These are phyloP conservation scores for Chlamydomonas asymmetrica DNA, from an alignment of 139 green algal species.

Conservation along the genomic window DNA sequence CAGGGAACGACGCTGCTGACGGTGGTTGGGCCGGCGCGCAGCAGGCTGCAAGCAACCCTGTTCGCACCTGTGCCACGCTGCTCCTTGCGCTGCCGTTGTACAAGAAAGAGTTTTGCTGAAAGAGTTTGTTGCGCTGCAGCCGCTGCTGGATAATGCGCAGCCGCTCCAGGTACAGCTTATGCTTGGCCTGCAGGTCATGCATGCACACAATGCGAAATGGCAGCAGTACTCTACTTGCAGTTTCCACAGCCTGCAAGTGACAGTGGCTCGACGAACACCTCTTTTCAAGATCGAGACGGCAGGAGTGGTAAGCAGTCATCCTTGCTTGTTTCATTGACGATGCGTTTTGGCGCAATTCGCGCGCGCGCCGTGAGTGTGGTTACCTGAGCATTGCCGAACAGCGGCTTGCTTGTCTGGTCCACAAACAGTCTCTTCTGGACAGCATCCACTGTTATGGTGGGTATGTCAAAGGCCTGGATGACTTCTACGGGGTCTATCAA, in stretches of 20 bases:
- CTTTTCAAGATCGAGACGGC: background rate
- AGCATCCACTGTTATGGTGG: no score
- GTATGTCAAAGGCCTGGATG: no score
- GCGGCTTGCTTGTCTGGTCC: no score
- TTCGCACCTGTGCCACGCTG: no score
- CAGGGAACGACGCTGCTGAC: no score
- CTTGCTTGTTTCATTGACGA: background rate
- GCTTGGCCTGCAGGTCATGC: conserved; percentile 62
- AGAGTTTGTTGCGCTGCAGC: conserved; percentile 63
- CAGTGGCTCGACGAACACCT: background rate
- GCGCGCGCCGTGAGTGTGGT: background rate
- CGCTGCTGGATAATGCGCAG: conserved; percentile 75
- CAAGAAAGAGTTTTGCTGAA: conserved; percentile 53
- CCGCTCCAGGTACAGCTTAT: conserved; percentile 69
- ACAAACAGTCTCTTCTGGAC: no score
- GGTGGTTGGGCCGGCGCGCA: no score
- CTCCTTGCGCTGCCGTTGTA: no score
- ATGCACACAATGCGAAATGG: background rate
- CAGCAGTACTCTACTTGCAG: background rate
- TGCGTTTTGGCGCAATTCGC: background rate
- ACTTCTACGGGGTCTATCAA: no score
- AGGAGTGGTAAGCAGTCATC: background rate
- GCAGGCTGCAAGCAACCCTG: no score
- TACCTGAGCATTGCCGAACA: background rate
- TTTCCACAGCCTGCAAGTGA: background rate